These are phyloP conservation scores for Zymoseptoria pseudotritici DNA, from an alignment of 2,329 filamentous ascomycete species.

Conservation along the genomic window DNA sequence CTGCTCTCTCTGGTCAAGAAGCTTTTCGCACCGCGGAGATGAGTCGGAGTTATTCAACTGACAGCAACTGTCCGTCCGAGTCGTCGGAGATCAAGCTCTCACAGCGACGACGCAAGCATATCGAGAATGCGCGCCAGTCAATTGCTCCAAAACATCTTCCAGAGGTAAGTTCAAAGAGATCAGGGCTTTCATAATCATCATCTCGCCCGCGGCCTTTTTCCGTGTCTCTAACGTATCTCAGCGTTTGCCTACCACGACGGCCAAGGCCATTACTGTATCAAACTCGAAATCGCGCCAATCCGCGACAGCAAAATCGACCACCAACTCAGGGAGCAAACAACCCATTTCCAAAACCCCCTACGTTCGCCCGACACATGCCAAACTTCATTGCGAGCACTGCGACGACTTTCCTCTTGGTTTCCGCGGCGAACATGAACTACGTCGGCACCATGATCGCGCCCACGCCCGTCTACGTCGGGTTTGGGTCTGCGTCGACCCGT, in stretches of 20 bases:
- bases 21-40: slow-evolving; percentile 13
- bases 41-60: slow-evolving; percentile 17
- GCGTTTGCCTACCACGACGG: not conserved
- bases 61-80: slow-evolving; percentile 9
- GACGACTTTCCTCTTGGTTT: slow-evolving; percentile 59
- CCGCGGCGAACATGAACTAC: slow-evolving; percentile 71
- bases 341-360: slow-evolving; percentile 47
- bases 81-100: slow-evolving; percentile 17
- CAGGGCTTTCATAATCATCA: not conserved
- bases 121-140: slow-evolving; percentile 22
- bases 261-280: not conserved
- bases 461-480: slow-evolving; percentile 56
- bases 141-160: slow-evolving; percentile 23
- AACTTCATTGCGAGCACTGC: slow-evolving; percentile 64
- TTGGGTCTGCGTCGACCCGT: slow-evolving; percentile 56
- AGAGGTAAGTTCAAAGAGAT: slow-evolving; percentile 3
- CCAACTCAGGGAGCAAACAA: slow-evolving; percentile 13
- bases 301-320: slow-evolving; percentile 1
- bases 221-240: not conserved
- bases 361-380: slow-evolving; percentile 60
- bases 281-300: slow-evolving; percentile 1
- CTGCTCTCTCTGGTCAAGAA: slow-evolving; percentile 13
- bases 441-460: slow-evolving; percentile 51
- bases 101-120: slow-evolving; percentile 25
- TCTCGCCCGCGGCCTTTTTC: not conserved